A percentile compares a stretch with the other conserved stretches of the same genome.
These are phyloP conservation scores for Porphyrellus cyaneotinctus DNA, from an alignment of 768 basidiomycete species.

Conservation along the genomic window DNA sequence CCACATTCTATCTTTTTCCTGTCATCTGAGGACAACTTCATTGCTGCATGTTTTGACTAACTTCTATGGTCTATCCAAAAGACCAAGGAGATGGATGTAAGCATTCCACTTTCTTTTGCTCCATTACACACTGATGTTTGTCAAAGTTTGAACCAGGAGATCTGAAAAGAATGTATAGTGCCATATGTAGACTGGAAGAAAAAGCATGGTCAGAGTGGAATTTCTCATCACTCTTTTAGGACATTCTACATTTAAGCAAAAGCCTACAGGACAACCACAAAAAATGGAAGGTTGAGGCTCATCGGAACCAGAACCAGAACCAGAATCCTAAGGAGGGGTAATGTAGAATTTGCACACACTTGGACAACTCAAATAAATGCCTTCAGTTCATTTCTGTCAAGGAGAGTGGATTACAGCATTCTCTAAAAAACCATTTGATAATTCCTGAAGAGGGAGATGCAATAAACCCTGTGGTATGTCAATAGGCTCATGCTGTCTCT, in stretches of 20 bases:
- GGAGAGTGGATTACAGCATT: rapidly evolving
- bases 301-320: too few relatives aligned
- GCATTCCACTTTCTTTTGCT: neutral
- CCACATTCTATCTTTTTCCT: slow-evolving; percentile 8
- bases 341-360: neutral
- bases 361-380: neutral
- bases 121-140: neutral
- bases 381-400: neutral
- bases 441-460: neutral
- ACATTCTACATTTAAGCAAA: neutral
- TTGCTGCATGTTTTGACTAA: neutral
- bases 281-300: neutral
- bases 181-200: neutral
- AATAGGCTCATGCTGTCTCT: neutral
- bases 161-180: neutral
- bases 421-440: neutral
- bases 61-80: neutral
- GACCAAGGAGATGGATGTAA: neutral
- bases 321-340: neutral
- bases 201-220: neutral
- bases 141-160: neutral
- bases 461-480: neutral
- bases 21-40: neutral
- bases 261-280: neutral
- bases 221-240: neutral